Base-by-base conservation (phyloP, 1,284 basidiomycete genomes). In the Heterobasidion irregulare region DNA sequence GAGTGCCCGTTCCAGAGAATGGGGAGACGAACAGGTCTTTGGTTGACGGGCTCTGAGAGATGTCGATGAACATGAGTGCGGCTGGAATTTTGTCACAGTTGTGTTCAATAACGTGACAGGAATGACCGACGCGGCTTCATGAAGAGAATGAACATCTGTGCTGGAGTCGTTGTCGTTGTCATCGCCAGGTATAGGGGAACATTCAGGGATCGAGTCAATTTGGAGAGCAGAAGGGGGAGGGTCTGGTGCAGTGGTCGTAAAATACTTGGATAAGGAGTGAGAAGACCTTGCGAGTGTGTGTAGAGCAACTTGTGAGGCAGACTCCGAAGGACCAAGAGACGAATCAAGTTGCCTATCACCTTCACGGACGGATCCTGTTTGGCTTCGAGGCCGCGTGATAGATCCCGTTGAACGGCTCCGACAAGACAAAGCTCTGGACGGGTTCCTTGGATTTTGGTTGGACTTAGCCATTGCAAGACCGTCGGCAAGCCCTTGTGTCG, bases 301-400 rank as follows among this genome's bases (percentile, higher is more conserved):
- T 53, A 56, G 56, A 38, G 57, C 55, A 52, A 64, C 53, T 59
- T 79, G 79, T 52, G 78, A 82, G 36, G 73, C 79, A 35, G 80
- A 81, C 55, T 82, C 73, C 34, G 76, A 82, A 18, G 81, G 81
- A 35, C 70, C 70, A 12, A 83, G 63, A 43, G 79, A 78, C 6
- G 71, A 63, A 49, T 53, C 56, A n/a, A 62, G 53, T 19, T 53
- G 15, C 16, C 41, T 33, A 45, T 34, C 26, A 33, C 49, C 26
- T n/a, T 16, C n/a, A n/a, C 38, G 10, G 10, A 41, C 38, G 4
- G 38, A 41, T 5, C 26, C 26, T 26, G 26, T 26, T 26, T 6
- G 26, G 26, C 26, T 26, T 26, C 26, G 26, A 26, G 26, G 26
- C 4, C 26, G 26, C 26, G 26, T 26, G 26, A 26, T 26, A 26